Evolutionary conservation across 495 filamentous ascomycete species (phyloP).

Genomic region (Penicillium antarcticum): DNA sequence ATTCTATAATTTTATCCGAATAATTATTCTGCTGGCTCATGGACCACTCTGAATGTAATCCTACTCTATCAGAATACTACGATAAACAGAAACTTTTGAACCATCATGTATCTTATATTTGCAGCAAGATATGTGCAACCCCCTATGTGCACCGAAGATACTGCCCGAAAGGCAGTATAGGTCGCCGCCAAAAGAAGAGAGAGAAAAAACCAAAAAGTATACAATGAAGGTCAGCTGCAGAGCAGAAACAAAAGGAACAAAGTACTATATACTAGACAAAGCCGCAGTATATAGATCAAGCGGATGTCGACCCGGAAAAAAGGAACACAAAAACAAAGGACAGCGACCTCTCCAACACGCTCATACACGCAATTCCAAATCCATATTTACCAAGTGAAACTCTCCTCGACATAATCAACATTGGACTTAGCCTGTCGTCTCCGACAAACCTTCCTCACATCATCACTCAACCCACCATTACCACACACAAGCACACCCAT

Average conservation of each 20-base stretch:
- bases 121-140: slow-evolving; percentile 16
- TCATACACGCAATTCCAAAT: neutral
- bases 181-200: neutral
- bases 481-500: slow-evolving; percentile 92
- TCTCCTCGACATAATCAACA: slow-evolving; percentile 84
- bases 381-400: slow-evolving; percentile 72
- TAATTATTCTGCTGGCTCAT: neutral
- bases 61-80: no score
- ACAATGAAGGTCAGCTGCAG: slow-evolving; percentile 6
- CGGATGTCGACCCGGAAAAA: neutral
- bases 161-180: neutral
- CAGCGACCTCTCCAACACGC: slow-evolving; percentile 4
- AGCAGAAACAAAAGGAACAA: neutral
- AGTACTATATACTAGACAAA: neutral
- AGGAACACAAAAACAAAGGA: slow-evolving; percentile 1
- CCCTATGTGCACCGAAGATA: neutral
- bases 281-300: neutral
- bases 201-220: neutral
- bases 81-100: neutral
- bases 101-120: slow-evolving; percentile 6
- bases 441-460: slow-evolving; percentile 72
- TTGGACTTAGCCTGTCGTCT: slow-evolving; percentile 58
- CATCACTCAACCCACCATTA: slow-evolving; percentile 77
- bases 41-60: no score
- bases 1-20: neutral